Evolutionary conservation across 495 filamentous ascomycete species (phyloP), one percentile per base, ranked within the genome.

Genomic region (Choiromyces venosus): DNA sequence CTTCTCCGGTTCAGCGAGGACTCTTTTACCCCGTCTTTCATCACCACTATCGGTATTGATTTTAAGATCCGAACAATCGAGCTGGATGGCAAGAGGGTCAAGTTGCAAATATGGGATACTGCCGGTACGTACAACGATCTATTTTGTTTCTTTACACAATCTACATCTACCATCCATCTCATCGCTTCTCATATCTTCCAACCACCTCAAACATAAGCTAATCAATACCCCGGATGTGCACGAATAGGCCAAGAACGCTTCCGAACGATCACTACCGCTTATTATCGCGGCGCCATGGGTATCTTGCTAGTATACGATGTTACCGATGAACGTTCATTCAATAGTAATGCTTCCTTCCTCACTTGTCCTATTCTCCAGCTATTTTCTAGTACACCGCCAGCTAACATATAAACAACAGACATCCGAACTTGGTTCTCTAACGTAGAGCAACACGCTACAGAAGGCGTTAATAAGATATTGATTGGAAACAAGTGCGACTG

Each of bases 401-500:
- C 52, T 61, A 29, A 61, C 10, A 21, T 29, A 61, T 29, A 61
- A 56, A 29, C 52, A 21, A 68, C 80, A 99, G 95, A 99, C 82
- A 98, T 99, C 83, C 91, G 93, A 78, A 97, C 95, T 70, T 99
- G 95, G 95, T 99, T 99, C 83, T 94, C 93, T 76, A 97, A 99
- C 85, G 95, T 99, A 69, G 95, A 99, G 82, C 94, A 98, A 83
- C 96, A 99, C 85, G 95, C 96, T 67, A 97, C 94, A 73, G 95
- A 98, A 85, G 96, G 96, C 76, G 95, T 99, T 77, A 97, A 98
- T 89, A 99, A 98, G 86, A 98, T 99, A 80, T 89, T 99, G 67
- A 97, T 99, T 73, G 95, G 95, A 79, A 99, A 99, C 87, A 99
- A 99, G 85, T 99, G 95, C 84, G 95, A 99, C 85, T 98, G 96